Base-by-base conservation (phyloP, 768 basidiomycete species). In the Pilatotrama ljubarskyi region DNA sequence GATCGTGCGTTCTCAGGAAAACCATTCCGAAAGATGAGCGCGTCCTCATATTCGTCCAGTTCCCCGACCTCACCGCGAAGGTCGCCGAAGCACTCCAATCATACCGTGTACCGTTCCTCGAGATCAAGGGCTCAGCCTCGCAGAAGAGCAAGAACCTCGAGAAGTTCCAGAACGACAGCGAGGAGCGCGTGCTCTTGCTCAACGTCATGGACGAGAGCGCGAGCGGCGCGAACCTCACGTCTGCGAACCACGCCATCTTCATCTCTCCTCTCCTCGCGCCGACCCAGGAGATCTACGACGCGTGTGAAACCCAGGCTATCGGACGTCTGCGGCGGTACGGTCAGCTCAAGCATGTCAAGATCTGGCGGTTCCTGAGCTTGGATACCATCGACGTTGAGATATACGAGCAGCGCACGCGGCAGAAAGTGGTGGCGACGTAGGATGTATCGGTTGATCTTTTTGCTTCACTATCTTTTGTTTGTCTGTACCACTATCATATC, bases 131-230 rank as follows among this genome's bases (percentile, higher is more conserved):
- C 41, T 82, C 84, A 4, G 88, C 91, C 5, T 80, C 83, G 50
- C 77, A 81, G 64, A 90, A 88, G 78, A 92, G 90, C 73, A 91
- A 90, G 68, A 88, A 85, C 57, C 77, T 98, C 43, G 88, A 92
- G 65, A 83, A 80, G 66, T 98, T 95, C 82, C 95, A 98, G 73
- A 85, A 88, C 55, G 78, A 85, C 43, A 84, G 87, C 68, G 76
- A 82, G 58, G 90, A 91, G 66, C 84, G 87, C 32, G 93, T 95
- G 15, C 78, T 98, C 46, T 79, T 98, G 54, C 76, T 98, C 62
- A 93, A 93, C 66, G 90, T 96, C 63, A 94, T 91, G 85, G 93
- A 96, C 73, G 93, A 95, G 74, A 94, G 91, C 62, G 91, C 93
- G n/a, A 91, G 91, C 59, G 93, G 93, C 43, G 90, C 91, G 64